These are phyloP conservation scores for Infundibulicybe gibba DNA, from an alignment of 768 basidiomycete genomes.

Conservation along the genomic window DNA sequence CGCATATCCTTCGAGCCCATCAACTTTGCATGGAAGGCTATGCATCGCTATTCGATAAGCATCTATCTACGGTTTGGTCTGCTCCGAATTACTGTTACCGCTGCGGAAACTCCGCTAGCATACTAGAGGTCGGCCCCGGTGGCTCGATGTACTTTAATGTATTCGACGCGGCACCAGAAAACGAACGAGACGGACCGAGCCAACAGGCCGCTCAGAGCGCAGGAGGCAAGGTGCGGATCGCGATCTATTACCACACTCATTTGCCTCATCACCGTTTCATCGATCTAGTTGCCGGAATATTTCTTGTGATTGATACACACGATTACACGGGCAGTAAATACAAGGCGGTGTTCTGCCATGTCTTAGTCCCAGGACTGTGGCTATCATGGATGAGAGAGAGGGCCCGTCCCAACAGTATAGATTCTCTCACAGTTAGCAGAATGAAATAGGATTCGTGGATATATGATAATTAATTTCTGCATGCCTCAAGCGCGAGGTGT, in stretches of 20 bases:
- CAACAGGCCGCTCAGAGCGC: slow-evolving; percentile 74
- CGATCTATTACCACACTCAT: slow-evolving; percentile 7
- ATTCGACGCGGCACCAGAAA: slow-evolving; percentile 98
- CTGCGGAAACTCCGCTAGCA: slow-evolving; percentile 96
- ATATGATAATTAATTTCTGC: too few relatives aligned
- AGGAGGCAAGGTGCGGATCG: slow-evolving; percentile 56
- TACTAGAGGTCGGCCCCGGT: slow-evolving; percentile 91
- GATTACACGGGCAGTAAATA: too few relatives aligned
- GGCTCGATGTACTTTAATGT: slow-evolving; percentile 93
- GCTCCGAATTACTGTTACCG: slow-evolving; percentile 99
- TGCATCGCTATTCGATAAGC: slow-evolving; percentile 93
- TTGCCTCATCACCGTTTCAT: slow-evolving; percentile 4
- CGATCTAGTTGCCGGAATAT: slow-evolving; percentile 71
- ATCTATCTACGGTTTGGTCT: slow-evolving; percentile 96
- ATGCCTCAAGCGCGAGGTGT: too few relatives aligned
- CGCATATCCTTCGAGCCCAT: slow-evolving; percentile 95
- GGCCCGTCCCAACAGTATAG: too few relatives aligned
- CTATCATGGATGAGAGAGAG: too few relatives aligned
- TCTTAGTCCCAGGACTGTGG: too few relatives aligned
- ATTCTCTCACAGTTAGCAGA: too few relatives aligned
- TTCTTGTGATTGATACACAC: slow-evolving; percentile 44
- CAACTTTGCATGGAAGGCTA: slow-evolving; percentile 99
- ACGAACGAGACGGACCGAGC: slow-evolving; percentile 86
- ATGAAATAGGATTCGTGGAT: too few relatives aligned
- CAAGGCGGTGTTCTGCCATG: too few relatives aligned